Evolutionary conservation across 495 filamentous ascomycete species (phyloP).

Genomic region (Penicillium psychrofluorescens): DNA sequence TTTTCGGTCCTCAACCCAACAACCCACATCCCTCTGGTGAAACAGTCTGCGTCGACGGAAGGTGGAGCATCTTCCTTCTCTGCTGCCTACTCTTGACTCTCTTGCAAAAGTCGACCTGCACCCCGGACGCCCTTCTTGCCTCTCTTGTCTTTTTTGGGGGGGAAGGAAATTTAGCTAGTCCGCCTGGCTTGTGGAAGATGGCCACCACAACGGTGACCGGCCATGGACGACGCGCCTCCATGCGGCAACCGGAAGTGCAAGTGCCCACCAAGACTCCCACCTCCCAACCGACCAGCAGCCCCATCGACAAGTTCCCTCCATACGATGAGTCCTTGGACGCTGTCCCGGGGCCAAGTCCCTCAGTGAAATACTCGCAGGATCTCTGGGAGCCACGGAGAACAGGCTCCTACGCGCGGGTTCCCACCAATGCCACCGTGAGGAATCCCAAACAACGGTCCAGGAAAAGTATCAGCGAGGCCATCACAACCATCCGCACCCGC

Average conservation of each 20-base stretch:
- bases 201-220: constrained; percentile 39
- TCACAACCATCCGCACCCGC: constrained; percentile 68
- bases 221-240: constrained; percentile 37
- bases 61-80: too few relatives aligned
- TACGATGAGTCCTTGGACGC: constrained; percentile 32
- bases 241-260: constrained; percentile 34
- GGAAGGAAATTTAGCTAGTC: too few relatives aligned
- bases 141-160: background rate
- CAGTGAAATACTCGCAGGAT: constrained; percentile 28
- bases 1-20: too few relatives aligned
- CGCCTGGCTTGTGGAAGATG: constrained; percentile 17
- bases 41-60: too few relatives aligned
- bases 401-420: constrained; percentile 22
- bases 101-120: too few relatives aligned
- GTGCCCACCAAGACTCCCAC: constrained; percentile 18
- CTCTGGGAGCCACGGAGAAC: constrained; percentile 33
- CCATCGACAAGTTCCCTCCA: constrained; percentile 37
- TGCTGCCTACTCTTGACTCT: too few relatives aligned
- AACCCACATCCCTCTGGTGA: too few relatives aligned
- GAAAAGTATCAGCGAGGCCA: constrained; percentile 80
- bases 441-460: constrained; percentile 59
- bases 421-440: constrained; percentile 34
- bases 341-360: constrained; percentile 18
- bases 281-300: constrained; percentile 29
- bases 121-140: too few relatives aligned